Base-by-base conservation (phyloP, 2,329 filamentous ascomycete genomes). In the Penicillium digitatum region DNA sequence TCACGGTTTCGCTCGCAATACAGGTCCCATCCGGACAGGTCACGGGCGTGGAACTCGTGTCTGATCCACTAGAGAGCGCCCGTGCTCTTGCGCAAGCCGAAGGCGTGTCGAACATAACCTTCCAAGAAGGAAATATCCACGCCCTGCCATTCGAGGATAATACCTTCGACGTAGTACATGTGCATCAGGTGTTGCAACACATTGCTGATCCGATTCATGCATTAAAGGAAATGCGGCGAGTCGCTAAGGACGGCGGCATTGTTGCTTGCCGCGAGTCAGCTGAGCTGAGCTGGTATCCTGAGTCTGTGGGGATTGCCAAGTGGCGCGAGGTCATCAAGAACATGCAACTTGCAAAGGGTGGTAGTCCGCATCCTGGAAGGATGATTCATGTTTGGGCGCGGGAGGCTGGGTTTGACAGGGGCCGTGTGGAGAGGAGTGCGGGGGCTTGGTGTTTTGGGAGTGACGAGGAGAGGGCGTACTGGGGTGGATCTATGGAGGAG, bases 121-220 rank as follows among this genome's bases (percentile, higher is more conserved):
- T 77, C 56, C 61, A 60, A 22, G 58, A 67, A 3, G 75, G 70
- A 10, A 68, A 76, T 69, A 78, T 78, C 14, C 75, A 77, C 54
- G 57, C 68, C 2, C 71, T 80, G 1, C 57, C 64, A 1, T 73
- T 72, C 43, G 44, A 54, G 2, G 78, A 84, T 42, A 69, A 72
- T 26, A 68, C 70, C 1, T 87, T 86, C 57, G 84, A 87, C 58
- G 64, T 86, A 5, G 82, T 86, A 3, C 80, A 83, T 62, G 79
- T 78, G 10, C 81, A 84, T 61, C 82, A 85, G 62, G 79, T 86
- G 0, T 71, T 86, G 6, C 77, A 80, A 55, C 83, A 86, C 63
- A 70, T 86, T 5, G 63, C 72, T 11, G 73, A 81, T 49, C 82
- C 82, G 0, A 67, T 81, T 0, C 65, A 69, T 2, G 79, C 80